A percentile compares a stretch with the other conserved stretches of the same genome.
Conservation (phyloP, 73 alveolate genomes). For the Diophrys sp. region DNA sequence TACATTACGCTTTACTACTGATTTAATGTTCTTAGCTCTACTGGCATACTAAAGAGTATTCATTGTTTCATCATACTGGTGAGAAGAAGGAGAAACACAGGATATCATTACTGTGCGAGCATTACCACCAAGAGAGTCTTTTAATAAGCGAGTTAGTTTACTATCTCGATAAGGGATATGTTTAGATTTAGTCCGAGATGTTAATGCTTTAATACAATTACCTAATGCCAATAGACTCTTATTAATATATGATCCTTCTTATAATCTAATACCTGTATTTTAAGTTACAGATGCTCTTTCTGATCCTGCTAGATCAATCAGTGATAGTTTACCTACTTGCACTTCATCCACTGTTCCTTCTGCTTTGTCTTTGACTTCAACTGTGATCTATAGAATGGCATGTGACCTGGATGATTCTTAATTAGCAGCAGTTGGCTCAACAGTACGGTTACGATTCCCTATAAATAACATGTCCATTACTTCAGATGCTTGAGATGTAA, state of each 20-base stretch:
- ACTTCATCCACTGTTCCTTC: background rate
- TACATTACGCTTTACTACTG: background rate
- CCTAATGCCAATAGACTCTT: slow-evolving; percentile 14
- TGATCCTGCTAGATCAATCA: slow-evolving; percentile 95
- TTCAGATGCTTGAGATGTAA: background rate
- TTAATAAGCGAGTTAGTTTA: slow-evolving; percentile 14
- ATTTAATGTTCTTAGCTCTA: slow-evolving; percentile 85
- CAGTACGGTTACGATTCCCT: slow-evolving; percentile 20
- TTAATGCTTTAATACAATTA: slow-evolving; percentile 19
- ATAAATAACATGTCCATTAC: background rate
- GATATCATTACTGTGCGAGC: slow-evolving; percentile 73
- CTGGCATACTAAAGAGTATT: slow-evolving; percentile 12
- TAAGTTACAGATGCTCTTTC: slow-evolving; percentile 77
- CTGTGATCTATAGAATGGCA: slow-evolving; percentile 15
- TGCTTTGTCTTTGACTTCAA: background rate
- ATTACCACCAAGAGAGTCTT: slow-evolving; percentile 25
- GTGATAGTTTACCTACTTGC: background rate
- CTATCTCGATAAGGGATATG: slow-evolving; percentile 23
- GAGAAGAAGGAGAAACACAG: slow-evolving; percentile 77
- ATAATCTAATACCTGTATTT: background rate
- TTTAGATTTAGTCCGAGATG: background rate
- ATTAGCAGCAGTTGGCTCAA: slow-evolving; percentile 9
- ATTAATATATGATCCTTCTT: slow-evolving; percentile 23
- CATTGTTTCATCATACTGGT: background rate
- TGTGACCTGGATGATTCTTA: slow-evolving; percentile 21